These are phyloP conservation scores for Elsinoe necatrix DNA, from an alignment of 2,329 filamentous ascomycete species.

Conservation along the genomic window DNA sequence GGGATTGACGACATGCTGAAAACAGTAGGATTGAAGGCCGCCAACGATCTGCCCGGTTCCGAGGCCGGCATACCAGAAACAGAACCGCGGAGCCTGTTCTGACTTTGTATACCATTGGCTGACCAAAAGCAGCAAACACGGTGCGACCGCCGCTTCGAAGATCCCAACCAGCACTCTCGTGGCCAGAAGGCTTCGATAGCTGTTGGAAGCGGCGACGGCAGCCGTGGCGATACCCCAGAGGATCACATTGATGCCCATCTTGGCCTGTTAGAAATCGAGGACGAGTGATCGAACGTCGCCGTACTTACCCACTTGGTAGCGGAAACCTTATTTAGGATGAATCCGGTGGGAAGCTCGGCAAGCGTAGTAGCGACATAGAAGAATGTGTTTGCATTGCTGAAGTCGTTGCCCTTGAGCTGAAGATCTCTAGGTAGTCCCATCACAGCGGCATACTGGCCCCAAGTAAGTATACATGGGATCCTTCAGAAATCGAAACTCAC, in stretches of 20 bases:
- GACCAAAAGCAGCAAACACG: slow-evolving; percentile 56
- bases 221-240: slow-evolving; percentile 54
- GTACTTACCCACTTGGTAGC: slow-evolving; percentile 43
- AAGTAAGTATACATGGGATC: no score
- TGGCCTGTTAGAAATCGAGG: not conserved
- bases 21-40: slow-evolving; percentile 53
- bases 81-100: slow-evolving; percentile 33
- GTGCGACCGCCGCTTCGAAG: slow-evolving; percentile 61
- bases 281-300: slow-evolving; percentile 16
- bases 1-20: slow-evolving; percentile 25
- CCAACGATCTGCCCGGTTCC: slow-evolving; percentile 62
- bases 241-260: slow-evolving; percentile 50
- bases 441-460: slow-evolving; percentile 57
- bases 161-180: slow-evolving; percentile 58
- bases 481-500: slow-evolving; percentile 41
- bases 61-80: slow-evolving; percentile 58
- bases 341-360: slow-evolving; percentile 50
- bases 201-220: slow-evolving; percentile 50
- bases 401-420: slow-evolving; percentile 50
- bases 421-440: slow-evolving; percentile 54
- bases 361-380: slow-evolving; percentile 55
- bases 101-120: slow-evolving; percentile 62
- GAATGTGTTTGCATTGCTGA: slow-evolving; percentile 53
- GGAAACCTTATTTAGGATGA: slow-evolving; percentile 50
- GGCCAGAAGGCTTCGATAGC: slow-evolving; percentile 49